Percentiles rank a stretch among this genome's conserved stretches.
Evolutionary conservation across 495 filamentous ascomycete species (phyloP).

Genomic region (Tetracladium marchalianum): DNA sequence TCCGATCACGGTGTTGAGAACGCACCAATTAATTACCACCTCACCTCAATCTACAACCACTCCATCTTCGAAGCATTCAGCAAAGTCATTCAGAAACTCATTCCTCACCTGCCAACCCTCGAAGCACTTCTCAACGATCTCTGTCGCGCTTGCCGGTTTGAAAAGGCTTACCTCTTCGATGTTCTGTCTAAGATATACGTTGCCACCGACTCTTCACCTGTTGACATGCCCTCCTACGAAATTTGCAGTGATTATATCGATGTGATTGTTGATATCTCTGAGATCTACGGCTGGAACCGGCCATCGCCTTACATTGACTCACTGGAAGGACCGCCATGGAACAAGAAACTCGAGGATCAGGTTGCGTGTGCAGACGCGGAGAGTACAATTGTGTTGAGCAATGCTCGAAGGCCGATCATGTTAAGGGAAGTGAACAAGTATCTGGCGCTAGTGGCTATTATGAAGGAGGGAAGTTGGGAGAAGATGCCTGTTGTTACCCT

Average conservation of each 20-base stretch:
- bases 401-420: constrained; percentile 73
- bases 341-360: constrained; percentile 54
- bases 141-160: constrained; percentile 79
- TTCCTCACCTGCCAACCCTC: constrained; percentile 82
- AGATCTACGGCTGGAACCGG: constrained; percentile 79
- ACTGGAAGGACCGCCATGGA: constrained; percentile 49
- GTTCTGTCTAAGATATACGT: constrained; percentile 97
- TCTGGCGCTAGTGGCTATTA: constrained; percentile 66
- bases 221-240: constrained; percentile 89
- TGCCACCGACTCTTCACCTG: constrained; percentile 84
- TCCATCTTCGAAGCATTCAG: constrained; percentile 96
- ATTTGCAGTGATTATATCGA: constrained; percentile 98
- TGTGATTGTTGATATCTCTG: constrained; percentile 90
- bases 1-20: constrained; percentile 87
- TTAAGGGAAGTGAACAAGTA: constrained; percentile 87
- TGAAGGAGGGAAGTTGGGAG: constrained; percentile 52
- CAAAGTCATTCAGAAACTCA: constrained; percentile 95
- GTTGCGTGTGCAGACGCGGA: constrained; percentile 60
- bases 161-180: constrained; percentile 96
- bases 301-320: constrained; percentile 37
- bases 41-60: constrained; percentile 96
- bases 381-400: constrained; percentile 66
- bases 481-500: constrained; percentile 49
- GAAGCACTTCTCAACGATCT: constrained; percentile 87
- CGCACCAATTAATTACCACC: constrained; percentile 81